phyloP scores from a whole-genome alignment of 2,329 filamentous ascomycete species.

The Canariomyces notabilis region DNA sequence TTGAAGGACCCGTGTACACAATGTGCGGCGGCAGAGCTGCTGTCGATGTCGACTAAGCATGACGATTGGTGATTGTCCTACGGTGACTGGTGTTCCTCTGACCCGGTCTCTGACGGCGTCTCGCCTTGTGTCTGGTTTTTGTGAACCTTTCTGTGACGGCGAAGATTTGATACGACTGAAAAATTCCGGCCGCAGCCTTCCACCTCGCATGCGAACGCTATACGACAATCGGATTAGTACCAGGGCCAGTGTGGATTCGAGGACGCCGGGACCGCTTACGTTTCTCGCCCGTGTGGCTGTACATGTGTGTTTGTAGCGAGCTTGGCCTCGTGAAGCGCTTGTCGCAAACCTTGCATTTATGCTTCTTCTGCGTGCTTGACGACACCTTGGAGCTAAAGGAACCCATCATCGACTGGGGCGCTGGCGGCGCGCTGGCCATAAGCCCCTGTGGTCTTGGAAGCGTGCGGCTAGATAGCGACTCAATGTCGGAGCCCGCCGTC shows the following conservation, averaged over 20 bases:
- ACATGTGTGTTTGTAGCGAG: slow-evolving; percentile 95
- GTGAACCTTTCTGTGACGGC: slow-evolving; percentile 94
- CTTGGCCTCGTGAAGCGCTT: slow-evolving; percentile 94
- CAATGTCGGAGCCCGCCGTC: slow-evolving; percentile 80
- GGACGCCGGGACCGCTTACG: slow-evolving; percentile 57
- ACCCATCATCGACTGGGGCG: slow-evolving; percentile 96
- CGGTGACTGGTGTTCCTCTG: slow-evolving; percentile 59
- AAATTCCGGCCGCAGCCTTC: slow-evolving; percentile 94
- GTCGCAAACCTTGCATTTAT: slow-evolving; percentile 98
- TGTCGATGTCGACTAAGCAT: slow-evolving; percentile 1
- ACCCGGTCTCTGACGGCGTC: slow-evolving; percentile 54
- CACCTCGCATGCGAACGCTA: slow-evolving; percentile 90
- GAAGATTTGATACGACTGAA: slow-evolving; percentile 92
- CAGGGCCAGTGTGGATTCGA: not conserved
- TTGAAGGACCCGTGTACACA: slow-evolving; percentile 16
- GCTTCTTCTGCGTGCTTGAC: slow-evolving; percentile 96
- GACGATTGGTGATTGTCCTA: no score
- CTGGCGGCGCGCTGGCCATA: slow-evolving; percentile 63
- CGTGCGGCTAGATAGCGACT: slow-evolving; percentile 75
- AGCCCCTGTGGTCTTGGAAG: slow-evolving; percentile 69
- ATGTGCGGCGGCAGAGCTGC: slow-evolving; percentile 3
- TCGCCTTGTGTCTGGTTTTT: slow-evolving; percentile 48
- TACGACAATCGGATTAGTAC: slow-evolving; percentile 14
- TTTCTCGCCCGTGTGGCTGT: slow-evolving; percentile 97
- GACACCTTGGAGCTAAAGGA: slow-evolving; percentile 97